A percentile compares a stretch with the other conserved stretches of the same genome.
phyloP scores from a whole-genome alignment of 805 yeast species.

The Priceomyces melissophilus region DNA sequence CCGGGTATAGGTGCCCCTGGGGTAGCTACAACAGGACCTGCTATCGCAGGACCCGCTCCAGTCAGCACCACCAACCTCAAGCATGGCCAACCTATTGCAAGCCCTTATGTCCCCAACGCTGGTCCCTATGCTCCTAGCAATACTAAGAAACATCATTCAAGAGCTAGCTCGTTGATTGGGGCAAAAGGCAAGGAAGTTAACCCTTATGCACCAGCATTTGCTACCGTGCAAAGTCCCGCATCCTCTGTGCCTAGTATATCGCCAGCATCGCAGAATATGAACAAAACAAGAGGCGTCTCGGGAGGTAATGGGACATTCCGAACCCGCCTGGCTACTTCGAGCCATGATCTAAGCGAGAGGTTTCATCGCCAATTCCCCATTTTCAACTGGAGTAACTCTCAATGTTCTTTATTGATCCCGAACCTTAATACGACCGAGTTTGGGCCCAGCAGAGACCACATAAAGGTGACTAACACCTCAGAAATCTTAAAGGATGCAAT shows the following conservation, averaged over 20 bases:
- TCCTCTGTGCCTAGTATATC: background rate
- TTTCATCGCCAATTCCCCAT: constrained; percentile 69
- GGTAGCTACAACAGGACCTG: too few relatives aligned
- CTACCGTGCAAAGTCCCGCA: constrained; percentile 6
- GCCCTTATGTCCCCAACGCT: constrained; percentile 42
- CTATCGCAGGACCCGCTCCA: constrained; percentile 6
- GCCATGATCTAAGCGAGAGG: constrained; percentile 49
- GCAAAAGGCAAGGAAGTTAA: constrained; percentile 37
- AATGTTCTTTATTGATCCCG: constrained; percentile 29
- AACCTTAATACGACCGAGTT: constrained; percentile 26
- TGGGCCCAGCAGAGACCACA: constrained; percentile 22
- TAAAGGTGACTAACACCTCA: constrained; percentile 31
- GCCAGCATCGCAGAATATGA: constrained; percentile 12
- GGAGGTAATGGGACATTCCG: constrained; percentile 14
- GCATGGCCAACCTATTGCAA: constrained; percentile 19
- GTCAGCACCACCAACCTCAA: constrained; percentile 24
- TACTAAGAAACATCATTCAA: constrained; percentile 31
- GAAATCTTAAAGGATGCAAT: constrained; percentile 19
- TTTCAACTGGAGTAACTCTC: constrained; percentile 54
- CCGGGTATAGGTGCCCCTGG: too few relatives aligned
- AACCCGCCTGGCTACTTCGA: background rate
- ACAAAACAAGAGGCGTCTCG: constrained; percentile 22
- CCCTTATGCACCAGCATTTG: constrained; percentile 38
- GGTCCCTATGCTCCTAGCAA: constrained; percentile 43
- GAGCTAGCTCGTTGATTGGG: constrained; percentile 40